Conservation (phyloP, 176 grass and related monocot genomes). For the Oryza officinalis region DNA sequence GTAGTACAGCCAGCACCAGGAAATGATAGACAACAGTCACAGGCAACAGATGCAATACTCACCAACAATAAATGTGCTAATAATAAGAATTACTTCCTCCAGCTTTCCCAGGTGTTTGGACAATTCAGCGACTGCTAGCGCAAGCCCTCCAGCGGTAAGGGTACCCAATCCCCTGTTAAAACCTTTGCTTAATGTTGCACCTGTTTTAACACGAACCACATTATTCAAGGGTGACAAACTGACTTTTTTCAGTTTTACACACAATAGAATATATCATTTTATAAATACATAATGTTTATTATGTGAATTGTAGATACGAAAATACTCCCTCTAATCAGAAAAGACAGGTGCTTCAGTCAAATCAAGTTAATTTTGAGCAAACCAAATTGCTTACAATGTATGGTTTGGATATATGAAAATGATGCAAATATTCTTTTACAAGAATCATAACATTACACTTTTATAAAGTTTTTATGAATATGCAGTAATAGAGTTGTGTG, state of each 20-base stretch:
- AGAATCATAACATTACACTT: not conserved
- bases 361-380: not conserved
- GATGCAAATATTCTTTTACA: not conserved
- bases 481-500: not conserved
- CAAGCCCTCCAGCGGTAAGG: slow-evolving; percentile 78
- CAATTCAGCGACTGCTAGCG: slow-evolving; percentile 71
- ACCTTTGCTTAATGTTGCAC: slow-evolving; percentile 96
- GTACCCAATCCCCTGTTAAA: slow-evolving; percentile 85
- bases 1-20: not conserved
- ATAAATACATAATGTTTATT: not conserved
- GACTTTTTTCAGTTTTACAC: not conserved
- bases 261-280: not conserved
- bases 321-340: not conserved
- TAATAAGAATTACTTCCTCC: slow-evolving; percentile 78
- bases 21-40: not conserved
- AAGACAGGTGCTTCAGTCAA: not conserved
- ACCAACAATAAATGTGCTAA: slow-evolving; percentile 75
- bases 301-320: not conserved
- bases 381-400: not conserved
- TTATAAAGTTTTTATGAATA: not conserved
- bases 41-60: slow-evolving; percentile 4
- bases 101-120: slow-evolving; percentile 56
- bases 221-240: not conserved
- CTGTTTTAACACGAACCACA: slow-evolving; percentile 47
- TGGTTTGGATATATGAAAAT: not conserved